Evolutionary conservation across 108 stramenopile genomes (phyloP), one percentile per base, ranked within the genome.

Genomic region (Skeletonema grethae): DNA sequence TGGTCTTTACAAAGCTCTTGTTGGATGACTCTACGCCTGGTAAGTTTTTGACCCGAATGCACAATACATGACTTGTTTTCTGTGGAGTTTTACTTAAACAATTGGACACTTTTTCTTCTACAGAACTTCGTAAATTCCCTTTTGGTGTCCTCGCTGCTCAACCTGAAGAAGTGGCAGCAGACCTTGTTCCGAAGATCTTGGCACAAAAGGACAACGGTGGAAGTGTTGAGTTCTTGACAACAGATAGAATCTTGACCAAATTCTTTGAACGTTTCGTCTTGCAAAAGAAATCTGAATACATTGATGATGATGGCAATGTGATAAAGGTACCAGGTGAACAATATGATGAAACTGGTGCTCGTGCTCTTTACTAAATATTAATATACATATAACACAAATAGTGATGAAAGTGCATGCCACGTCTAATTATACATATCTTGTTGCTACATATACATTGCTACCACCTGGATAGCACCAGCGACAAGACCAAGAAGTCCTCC

Each of bases 261-360:
- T 96, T 94, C 84, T 96, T 93, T 83, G 86, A 94, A 60, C 68
- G 95, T 50, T 96, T 96, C 71, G 67, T 94, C 9, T 70, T 91
- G 46, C 90, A 94, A 82, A 83, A 94, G 84, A 96, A 94, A 82
- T 87, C 84, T 68, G 91, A 94, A 62, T 91, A 91, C 82, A 96
- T 96, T 82, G 95, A 94, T 41, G 95, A 96, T 72, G 91, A 96
- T 70, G 95, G 95, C 9, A 96, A 94, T 71, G 93, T 96, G 31
- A 96, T 96, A 76, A 86, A 87, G 45, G 28, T 87, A 20, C 91
- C 90, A 9, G 95, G 93, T 28, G 95, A 77, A 46, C 87, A 94
- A 63, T 96, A 96, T 73, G 91, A 96, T 68, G 90, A 75, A 34
- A 67, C 64, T 62, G 95, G 95, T 67, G 95, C 89, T 8, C 86